Percentiles rank a stretch among this genome's conserved stretches.
phyloP scores from a whole-genome alignment of 2,329 filamentous ascomycete genomes.

The Cercospora sp. region DNA sequence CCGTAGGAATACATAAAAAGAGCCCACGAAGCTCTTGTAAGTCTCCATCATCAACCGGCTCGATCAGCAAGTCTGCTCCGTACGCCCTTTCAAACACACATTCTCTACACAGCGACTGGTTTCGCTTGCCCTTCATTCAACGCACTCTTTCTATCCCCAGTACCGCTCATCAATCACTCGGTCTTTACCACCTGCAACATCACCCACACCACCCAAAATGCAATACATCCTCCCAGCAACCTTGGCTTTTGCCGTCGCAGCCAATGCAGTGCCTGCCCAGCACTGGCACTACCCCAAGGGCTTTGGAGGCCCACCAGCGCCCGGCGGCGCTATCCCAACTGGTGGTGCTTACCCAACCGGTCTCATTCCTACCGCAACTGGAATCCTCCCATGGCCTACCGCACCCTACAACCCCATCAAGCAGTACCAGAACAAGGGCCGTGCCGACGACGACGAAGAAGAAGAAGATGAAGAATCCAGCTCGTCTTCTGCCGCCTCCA shows the following conservation, averaged over 20 bases:
- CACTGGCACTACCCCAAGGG: slow-evolving; percentile 15
- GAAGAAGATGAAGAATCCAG: slow-evolving; percentile 16
- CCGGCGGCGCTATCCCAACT: not conserved
- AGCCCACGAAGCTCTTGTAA: not conserved
- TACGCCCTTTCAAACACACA: not conserved
- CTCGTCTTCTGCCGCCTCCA: slow-evolving; percentile 11
- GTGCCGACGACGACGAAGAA: slow-evolving; percentile 15
- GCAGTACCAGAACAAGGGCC: not conserved
- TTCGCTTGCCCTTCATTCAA: slow-evolving; percentile 16
- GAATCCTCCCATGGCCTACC: slow-evolving; percentile 12
- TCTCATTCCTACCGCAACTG: slow-evolving; percentile 18
- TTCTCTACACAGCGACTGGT: slow-evolving; percentile 19
- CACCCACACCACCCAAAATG: slow-evolving; percentile 15
- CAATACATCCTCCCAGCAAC: slow-evolving; percentile 22
- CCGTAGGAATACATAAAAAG: not conserved
- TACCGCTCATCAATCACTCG: not conserved
- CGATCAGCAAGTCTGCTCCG: not conserved
- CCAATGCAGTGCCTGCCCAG: slow-evolving; percentile 19
- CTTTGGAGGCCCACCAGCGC: slow-evolving; percentile 3
- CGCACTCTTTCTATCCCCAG: slow-evolving; percentile 6
- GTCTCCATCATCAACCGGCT: not conserved
- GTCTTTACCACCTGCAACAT: not conserved
- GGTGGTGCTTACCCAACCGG: slow-evolving; percentile 8
- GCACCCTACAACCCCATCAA: slow-evolving; percentile 1
- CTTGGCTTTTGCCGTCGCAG: slow-evolving; percentile 21